phyloP scores from a whole-genome alignment of 441 rosid genomes.

The Adansonia rubrostipa region DNA sequence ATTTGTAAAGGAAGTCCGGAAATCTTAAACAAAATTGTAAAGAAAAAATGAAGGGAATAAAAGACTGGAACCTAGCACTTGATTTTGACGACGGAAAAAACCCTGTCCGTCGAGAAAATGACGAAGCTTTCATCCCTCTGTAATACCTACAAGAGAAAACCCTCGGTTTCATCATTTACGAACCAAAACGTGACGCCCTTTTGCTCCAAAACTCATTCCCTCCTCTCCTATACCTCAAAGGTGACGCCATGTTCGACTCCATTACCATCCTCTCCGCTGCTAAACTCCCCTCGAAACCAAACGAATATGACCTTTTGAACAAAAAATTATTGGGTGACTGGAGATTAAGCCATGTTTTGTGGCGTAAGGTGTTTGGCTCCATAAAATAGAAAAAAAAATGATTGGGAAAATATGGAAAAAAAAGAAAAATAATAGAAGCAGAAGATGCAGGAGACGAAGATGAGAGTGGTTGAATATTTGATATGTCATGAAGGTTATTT shows the following conservation, averaged over 20 bases:
- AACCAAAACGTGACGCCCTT: slow-evolving; percentile 79
- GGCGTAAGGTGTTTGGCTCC: neutral
- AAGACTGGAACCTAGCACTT: slow-evolving; percentile 37
- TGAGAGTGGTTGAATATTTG: too few species aligned
- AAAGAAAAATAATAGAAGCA: too few species aligned
- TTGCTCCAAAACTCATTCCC: slow-evolving; percentile 76
- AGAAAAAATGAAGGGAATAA: too few species aligned
- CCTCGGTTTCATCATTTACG: slow-evolving; percentile 61
- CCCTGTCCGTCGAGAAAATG: slow-evolving; percentile 70
- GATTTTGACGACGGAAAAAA: slow-evolving; percentile 75
- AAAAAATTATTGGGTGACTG: slow-evolving; percentile 18
- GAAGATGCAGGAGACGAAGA: too few species aligned
- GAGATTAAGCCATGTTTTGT: neutral
- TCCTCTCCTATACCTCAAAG: slow-evolving; percentile 72
- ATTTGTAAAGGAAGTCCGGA: too few species aligned
- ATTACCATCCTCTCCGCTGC: slow-evolving; percentile 69
- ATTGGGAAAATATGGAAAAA: too few species aligned
- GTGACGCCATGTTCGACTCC: slow-evolving; percentile 78
- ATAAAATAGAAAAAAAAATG: neutral
- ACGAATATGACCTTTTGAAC: slow-evolving; percentile 80
- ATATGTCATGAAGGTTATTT: too few species aligned
- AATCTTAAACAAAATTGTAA: too few species aligned
- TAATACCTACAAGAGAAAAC: slow-evolving; percentile 76
- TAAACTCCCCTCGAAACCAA: slow-evolving; percentile 73
- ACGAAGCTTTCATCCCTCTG: slow-evolving; percentile 69